These are phyloP conservation scores for Dichotomocladium elegans DNA, from an alignment of 371 early-diverging fungal genomes.

Conservation along the genomic window DNA sequence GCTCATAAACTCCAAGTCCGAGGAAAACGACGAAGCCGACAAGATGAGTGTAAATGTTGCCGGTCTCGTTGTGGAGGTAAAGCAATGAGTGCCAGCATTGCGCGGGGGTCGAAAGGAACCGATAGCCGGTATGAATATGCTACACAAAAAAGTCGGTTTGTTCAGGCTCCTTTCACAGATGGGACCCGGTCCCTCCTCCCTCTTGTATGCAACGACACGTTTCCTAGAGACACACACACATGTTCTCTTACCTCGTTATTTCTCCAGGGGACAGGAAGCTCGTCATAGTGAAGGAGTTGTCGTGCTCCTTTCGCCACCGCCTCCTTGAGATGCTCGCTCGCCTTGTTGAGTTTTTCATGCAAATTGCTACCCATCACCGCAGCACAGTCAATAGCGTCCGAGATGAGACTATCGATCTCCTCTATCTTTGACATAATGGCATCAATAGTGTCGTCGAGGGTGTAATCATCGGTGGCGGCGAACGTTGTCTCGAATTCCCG, in stretches of 20 bases:
- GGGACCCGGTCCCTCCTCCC: too few species aligned
- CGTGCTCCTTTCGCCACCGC: slow-evolving; percentile 36
- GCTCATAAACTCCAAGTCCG: slow-evolving; percentile 44
- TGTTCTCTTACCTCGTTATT: slow-evolving; percentile 34
- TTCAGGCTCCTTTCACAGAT: too few species aligned
- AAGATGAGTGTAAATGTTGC: slow-evolving; percentile 82
- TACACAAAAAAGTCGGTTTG: too few species aligned
- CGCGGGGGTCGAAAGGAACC: slow-evolving; percentile 61
- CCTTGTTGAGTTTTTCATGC: slow-evolving; percentile 36
- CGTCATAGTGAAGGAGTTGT: slow-evolving; percentile 40
- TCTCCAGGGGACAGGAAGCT: slow-evolving; percentile 44
- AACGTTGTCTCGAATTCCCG: slow-evolving; percentile 12
- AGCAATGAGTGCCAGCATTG: slow-evolving; percentile 65
- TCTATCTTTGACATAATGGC: slow-evolving; percentile 43
- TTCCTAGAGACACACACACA: slow-evolving; percentile 2
- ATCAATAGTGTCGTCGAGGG: slow-evolving; percentile 40
- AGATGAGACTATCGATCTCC: slow-evolving; percentile 41
- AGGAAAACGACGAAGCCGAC: slow-evolving; percentile 64
- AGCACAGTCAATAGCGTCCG: slow-evolving; percentile 34
- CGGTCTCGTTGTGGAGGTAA: slow-evolving; percentile 83
- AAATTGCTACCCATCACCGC: slow-evolving; percentile 30
- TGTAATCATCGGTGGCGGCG: slow-evolving; percentile 14
- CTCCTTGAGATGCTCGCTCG: slow-evolving; percentile 31
- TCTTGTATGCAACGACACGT: not conserved
- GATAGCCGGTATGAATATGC: slow-evolving; percentile 67